Evolutionary conservation across 345 rosid genomes (phyloP), one percentile per base, ranked within the genome.

Genomic region (Iberis pinnata): DNA sequence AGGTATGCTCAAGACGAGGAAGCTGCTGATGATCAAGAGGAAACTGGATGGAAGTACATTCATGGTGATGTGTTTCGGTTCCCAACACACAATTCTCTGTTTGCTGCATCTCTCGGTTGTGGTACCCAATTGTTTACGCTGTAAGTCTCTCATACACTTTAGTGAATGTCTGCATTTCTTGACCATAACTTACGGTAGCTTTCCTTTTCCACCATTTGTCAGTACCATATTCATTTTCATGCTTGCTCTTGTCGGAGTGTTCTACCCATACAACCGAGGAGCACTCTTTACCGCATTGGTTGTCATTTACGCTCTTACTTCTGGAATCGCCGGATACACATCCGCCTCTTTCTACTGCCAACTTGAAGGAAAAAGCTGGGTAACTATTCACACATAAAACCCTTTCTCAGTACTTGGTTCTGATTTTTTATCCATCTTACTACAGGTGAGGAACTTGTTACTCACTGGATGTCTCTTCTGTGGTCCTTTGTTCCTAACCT

Each of bases 321-420:
- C 96, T 29, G 96, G 96, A 18, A 84, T 84, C 40, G 96, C 94
- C 0, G 96, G 96, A 52, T 88, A 84, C 49, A 73, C 76, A 22
- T 78, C 96, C 25, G 68, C 96, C 38, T 76, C 96, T 53, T 88
- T 84, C 78, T 88, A 82, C 65, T 75, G 89, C 68, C 96, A 84
- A 63, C 96, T 88, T 56, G 96, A 88, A 77, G 94, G 96, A 70
- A 72, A 57, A 27, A 88, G 80, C 59, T 88, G 96, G 96, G 96
- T 88, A 73, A 59, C 77, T 27, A 2, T 29, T 6, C 45, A 45
- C 2, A 31, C 17, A 6, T 29, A 29, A 29, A 29, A 9, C 41
- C 27, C 12, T 54, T 7, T 22, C 19, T 10, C 4, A 6, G 33
- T 7, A 6, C n/a, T n/a, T n/a, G 33, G 7, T 29, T 29, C 33